Evolutionary conservation across 2,329 filamentous ascomycete species (phyloP).

Genomic region (Penicillium sp.): DNA sequence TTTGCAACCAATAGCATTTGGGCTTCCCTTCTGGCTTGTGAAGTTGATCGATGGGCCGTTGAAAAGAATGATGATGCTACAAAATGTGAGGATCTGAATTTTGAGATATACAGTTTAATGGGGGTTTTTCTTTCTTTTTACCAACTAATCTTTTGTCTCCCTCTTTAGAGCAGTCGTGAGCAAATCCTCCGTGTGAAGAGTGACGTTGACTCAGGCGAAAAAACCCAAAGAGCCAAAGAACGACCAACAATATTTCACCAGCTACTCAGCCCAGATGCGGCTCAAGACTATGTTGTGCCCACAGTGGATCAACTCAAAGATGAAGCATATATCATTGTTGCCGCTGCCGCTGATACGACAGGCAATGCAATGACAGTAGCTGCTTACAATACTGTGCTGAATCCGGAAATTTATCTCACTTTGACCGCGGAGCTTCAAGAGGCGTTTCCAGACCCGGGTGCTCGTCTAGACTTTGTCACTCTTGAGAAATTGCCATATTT

Average conservation of each 20-base stretch:
- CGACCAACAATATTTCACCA: constrained; percentile 22
- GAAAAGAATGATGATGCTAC: constrained; percentile 17
- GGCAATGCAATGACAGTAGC: constrained; percentile 32
- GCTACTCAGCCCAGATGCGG: constrained; percentile 17
- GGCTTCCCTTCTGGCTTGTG: constrained; percentile 19
- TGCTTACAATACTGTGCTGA: constrained; percentile 25
- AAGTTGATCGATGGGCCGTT: constrained; percentile 13
- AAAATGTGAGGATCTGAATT: constrained; percentile 11
- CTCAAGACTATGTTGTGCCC: constrained; percentile 18
- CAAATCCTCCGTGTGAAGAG: constrained; percentile 19
- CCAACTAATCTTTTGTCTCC: background rate
- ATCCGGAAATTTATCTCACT: constrained; percentile 23
- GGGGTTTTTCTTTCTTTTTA: background rate
- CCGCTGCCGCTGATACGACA: constrained; percentile 32
- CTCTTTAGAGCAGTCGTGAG: constrained; percentile 11
- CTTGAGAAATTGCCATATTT: constrained; percentile 36
- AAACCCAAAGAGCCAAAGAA: constrained; percentile 2
- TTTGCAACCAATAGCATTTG: constrained; percentile 15
- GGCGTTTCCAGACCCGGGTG: constrained; percentile 27
- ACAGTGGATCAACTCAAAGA: constrained; percentile 24
- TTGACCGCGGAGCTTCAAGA: constrained; percentile 26
- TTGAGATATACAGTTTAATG: background rate
- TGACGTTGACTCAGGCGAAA: constrained; percentile 16
- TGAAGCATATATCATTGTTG: constrained; percentile 25
- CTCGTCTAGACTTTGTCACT: constrained; percentile 21